phyloP scores from a whole-genome alignment of 1,284 basidiomycete genomes.

The Cryptococcus sp. region DNA sequence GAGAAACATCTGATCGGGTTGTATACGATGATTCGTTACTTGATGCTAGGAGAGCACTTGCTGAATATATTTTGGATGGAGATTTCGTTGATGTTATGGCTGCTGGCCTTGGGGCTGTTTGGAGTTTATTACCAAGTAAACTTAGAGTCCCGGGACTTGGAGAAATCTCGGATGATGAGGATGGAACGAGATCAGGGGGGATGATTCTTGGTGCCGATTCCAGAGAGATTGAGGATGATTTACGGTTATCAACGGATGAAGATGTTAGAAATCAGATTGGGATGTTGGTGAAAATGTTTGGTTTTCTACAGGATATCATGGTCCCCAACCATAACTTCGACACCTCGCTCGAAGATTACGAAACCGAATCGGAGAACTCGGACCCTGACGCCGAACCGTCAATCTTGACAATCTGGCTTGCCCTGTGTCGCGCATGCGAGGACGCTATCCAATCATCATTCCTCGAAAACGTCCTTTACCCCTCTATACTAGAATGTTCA shows the following conservation, averaged over 20 bases:
- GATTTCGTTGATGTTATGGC: slow-evolving; percentile 95
- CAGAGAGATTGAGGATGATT: slow-evolving; percentile 41
- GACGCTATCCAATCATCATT: slow-evolving; percentile 81
- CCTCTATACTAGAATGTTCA: slow-evolving; percentile 89
- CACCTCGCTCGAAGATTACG: slow-evolving; percentile 2
- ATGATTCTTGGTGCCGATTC: slow-evolving; percentile 35
- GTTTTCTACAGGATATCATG: slow-evolving; percentile 83
- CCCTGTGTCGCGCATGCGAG: slow-evolving; percentile 73
- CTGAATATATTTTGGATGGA: slow-evolving; percentile 88
- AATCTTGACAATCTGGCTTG: slow-evolving; percentile 52
- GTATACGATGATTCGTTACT: slow-evolving; percentile 59
- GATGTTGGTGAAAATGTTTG: slow-evolving; percentile 81
- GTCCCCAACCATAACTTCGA: slow-evolving; percentile 26
- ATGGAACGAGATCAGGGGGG: slow-evolving; percentile 62
- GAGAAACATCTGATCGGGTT: slow-evolving; percentile 8
- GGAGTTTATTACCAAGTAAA: slow-evolving; percentile 84
- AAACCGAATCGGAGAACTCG: background rate
- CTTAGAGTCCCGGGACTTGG: slow-evolving; percentile 53
- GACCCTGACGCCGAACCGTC: background rate
- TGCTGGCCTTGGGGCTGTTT: slow-evolving; percentile 88
- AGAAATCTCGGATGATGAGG: slow-evolving; percentile 54
- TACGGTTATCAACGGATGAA: slow-evolving; percentile 57
- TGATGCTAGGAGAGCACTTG: slow-evolving; percentile 77
- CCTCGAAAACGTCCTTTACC: slow-evolving; percentile 87
- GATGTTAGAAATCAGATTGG: slow-evolving; percentile 79